A percentile compares a stretch with the other conserved stretches of the same genome.
These are phyloP conservation scores for Verticillium tricorpus DNA, from an alignment of 2,329 filamentous ascomycete species.

Conservation along the genomic window DNA sequence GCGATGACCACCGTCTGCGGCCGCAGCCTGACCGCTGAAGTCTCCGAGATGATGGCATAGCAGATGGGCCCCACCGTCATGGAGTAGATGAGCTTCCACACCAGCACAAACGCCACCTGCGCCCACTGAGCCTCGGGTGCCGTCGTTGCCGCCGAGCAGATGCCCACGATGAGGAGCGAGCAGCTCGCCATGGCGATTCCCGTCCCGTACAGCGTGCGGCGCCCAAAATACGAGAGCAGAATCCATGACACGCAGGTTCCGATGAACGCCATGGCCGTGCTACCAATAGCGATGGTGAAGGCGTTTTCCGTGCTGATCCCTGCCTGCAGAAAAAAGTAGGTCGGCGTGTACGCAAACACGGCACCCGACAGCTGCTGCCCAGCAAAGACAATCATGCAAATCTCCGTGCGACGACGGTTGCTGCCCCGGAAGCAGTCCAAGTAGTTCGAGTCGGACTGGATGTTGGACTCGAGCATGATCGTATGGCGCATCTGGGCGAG, in stretches of 20 bases:
- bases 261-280: slow-evolving; percentile 31
- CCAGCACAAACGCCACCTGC: slow-evolving; percentile 33
- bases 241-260: slow-evolving; percentile 38
- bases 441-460: slow-evolving; percentile 36
- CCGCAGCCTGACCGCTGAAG: slow-evolving; percentile 34
- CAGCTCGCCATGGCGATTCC: slow-evolving; percentile 30
- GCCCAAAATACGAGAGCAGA: slow-evolving; percentile 34
- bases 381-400: slow-evolving; percentile 33
- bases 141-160: slow-evolving; percentile 29
- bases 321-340: slow-evolving; percentile 42
- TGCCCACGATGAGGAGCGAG: slow-evolving; percentile 37
- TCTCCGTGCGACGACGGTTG: slow-evolving; percentile 40
- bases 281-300: slow-evolving; percentile 36
- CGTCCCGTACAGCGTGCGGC: slow-evolving; percentile 34
- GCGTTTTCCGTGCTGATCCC: slow-evolving; percentile 32
- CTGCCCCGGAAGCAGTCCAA: slow-evolving; percentile 41
- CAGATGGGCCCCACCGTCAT: slow-evolving; percentile 37
- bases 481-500: slow-evolving; percentile 22
- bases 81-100: slow-evolving; percentile 38
- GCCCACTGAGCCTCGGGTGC: slow-evolving; percentile 29
- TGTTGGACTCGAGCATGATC: slow-evolving; percentile 35
- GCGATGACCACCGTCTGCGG: slow-evolving; percentile 37
- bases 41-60: slow-evolving; percentile 29
- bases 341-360: slow-evolving; percentile 34
- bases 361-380: slow-evolving; percentile 36